phyloP scores from a whole-genome alignment of 192 early-diverging fungal genomes.

The Geranomyces variabilis region DNA sequence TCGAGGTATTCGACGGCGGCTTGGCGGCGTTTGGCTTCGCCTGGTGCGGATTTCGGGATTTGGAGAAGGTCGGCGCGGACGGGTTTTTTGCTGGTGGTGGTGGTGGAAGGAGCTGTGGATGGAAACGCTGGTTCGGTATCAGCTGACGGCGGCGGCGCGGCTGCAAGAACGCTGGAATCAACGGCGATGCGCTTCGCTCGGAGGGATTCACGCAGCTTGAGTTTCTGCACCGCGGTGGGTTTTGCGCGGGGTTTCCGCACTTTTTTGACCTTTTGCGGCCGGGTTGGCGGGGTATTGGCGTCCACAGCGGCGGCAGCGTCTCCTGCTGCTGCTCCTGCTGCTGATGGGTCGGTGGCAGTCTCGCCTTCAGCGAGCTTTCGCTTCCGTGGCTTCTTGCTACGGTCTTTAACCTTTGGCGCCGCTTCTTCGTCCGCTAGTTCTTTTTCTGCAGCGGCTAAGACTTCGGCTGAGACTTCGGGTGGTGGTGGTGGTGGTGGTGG shows the following conservation, averaged over 20 bases:
- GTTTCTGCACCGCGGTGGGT: slow-evolving; percentile 16
- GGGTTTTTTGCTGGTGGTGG: background rate
- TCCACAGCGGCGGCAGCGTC: no score
- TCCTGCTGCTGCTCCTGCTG: no score
- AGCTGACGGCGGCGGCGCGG: background rate
- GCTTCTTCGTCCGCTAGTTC: background rate
- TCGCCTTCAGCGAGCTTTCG: no score
- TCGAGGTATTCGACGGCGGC: slow-evolving; percentile 35
- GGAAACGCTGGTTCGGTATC: background rate
- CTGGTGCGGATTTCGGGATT: background rate
- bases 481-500: background rate
- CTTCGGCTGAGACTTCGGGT: background rate
- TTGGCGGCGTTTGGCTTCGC: slow-evolving; percentile 25
- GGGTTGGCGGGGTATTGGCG: no score
- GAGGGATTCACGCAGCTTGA: slow-evolving; percentile 8
- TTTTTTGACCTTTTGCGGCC: no score
- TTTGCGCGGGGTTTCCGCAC: background rate
- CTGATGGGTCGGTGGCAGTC: no score
- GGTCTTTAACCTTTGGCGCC: background rate
- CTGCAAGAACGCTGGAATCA: slow-evolving; percentile 6
- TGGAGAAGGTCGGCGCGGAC: background rate
- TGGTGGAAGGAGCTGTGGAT: background rate
- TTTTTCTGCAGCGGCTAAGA: background rate
- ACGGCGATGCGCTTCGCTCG: slow-evolving; percentile 6
- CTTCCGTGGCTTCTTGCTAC: background rate